Conservation (phyloP, 1,284 basidiomycete species). For the Ceratobasidium sp. region DNA sequence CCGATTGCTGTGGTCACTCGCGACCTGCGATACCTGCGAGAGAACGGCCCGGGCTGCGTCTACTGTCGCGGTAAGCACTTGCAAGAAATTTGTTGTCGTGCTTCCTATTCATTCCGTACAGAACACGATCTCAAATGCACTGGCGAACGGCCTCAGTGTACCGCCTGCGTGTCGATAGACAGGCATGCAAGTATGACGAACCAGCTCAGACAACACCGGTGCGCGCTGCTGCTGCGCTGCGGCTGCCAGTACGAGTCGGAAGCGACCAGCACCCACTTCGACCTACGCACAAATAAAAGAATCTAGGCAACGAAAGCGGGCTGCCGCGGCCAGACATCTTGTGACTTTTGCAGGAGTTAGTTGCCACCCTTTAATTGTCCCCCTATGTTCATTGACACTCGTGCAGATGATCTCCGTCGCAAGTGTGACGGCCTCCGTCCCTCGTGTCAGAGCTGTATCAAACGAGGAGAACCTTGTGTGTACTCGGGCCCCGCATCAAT, state of each 20-base stretch:
- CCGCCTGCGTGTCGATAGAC: not conserved
- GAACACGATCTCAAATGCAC: slow-evolving; percentile 8
- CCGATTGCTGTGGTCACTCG: not conserved
- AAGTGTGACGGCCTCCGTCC: slow-evolving; percentile 27
- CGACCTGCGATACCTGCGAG: not conserved
- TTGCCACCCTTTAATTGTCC: not conserved
- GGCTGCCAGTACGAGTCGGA: not conserved
- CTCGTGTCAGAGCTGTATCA: slow-evolving; percentile 26
- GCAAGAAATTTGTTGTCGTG: not conserved
- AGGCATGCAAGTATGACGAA: slow-evolving; percentile 19
- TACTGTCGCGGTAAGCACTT: slow-evolving; percentile 10
- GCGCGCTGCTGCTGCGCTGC: not conserved
- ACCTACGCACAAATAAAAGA: slow-evolving; percentile 24
- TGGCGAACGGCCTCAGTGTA: slow-evolving; percentile 3
- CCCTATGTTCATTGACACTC: not conserved
- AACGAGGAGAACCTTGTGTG: slow-evolving; percentile 2
- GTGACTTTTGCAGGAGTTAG: slow-evolving; percentile 33
- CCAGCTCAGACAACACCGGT: not conserved
- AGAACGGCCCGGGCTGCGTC: not conserved
- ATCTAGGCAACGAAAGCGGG: slow-evolving; percentile 16
- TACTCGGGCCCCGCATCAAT: slow-evolving; percentile 20
- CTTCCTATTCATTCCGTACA: not conserved
- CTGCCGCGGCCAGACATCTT: slow-evolving; percentile 23
- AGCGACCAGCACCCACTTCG: slow-evolving; percentile 12
- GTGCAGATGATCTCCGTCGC: slow-evolving; percentile 22